A percentile compares a stretch with the other conserved stretches of the same genome.
Evolutionary conservation across 345 rosid species (phyloP).

Genomic region (Bretschneidera sinensis): DNA sequence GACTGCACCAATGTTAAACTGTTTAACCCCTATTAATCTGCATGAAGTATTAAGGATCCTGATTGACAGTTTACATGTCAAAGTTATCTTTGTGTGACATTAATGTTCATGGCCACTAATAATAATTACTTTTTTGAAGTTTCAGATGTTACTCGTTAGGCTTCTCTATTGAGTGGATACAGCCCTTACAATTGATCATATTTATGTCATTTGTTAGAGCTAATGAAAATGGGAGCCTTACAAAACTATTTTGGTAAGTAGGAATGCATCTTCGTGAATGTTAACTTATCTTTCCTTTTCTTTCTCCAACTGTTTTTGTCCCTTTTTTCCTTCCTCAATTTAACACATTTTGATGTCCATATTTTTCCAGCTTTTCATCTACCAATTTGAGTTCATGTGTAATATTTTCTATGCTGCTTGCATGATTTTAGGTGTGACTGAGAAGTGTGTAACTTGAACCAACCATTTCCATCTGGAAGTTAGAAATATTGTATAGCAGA

Average conservation of each 20-base stretch:
- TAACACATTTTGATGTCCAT: too few species aligned
- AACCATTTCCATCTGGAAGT: background rate
- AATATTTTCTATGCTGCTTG: constrained; percentile 19
- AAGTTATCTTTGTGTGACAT: constrained; percentile 5
- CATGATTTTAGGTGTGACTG: constrained; percentile 26
- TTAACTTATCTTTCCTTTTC: background rate
- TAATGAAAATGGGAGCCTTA: constrained; percentile 5
- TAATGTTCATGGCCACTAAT: background rate
- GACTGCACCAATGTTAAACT: background rate
- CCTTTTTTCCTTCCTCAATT: too few species aligned
- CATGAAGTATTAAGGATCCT: background rate
- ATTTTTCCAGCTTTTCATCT: background rate
- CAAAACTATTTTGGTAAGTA: constrained; percentile 23
- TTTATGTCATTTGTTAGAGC: constrained; percentile 17
- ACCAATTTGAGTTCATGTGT: constrained; percentile 16
- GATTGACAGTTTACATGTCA: constrained; percentile 1
- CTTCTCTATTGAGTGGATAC: background rate
- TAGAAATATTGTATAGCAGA: constrained; percentile 17
- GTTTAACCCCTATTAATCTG: background rate
- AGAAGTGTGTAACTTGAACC: constrained; percentile 13
- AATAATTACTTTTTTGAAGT: constrained; percentile 14
- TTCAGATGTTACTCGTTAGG: constrained; percentile 14
- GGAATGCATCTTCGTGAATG: constrained; percentile 7
- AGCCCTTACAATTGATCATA: constrained; percentile 16
- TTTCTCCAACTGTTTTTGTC: background rate